Evolutionary conservation across 331 rosid genomes (phyloP), one percentile per base, ranked within the genome.

Genomic region (Pyracantha coccinea): DNA sequence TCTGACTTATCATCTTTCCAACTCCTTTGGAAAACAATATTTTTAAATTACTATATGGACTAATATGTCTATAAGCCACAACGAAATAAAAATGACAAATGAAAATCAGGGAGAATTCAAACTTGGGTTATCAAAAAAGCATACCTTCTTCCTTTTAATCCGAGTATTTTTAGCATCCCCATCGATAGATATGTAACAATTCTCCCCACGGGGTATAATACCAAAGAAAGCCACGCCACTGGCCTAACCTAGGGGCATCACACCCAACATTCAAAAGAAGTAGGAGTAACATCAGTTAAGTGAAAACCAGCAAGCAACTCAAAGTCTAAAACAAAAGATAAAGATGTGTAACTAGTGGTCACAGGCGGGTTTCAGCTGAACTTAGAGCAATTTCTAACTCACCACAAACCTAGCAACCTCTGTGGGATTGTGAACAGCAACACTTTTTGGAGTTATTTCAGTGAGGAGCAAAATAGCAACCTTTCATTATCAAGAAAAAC

Each of bases 331-430:
- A 71, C 60, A 54, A 73, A 67, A 66, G 31, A 73, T 13, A 68
- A 62, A 41, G 20, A 74, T 65, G 35, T 65, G 67, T 53, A 73
- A 45, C 53, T 71, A 71, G 53, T 53, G 69, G 69, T 66, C 19
- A 31, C 12, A 17, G 55, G 68, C 32, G 14, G 35, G 68, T 50
- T 59, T 66, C 61, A 16, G 63, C 12, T 29, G 14, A 66, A 50
- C 14, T 31, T 35, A 63, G 25, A 70, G 32, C 57, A 71, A 55
- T 24, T 57, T 47, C 24, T 25, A 79, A 73, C 97, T 80, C 89
- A 95, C 97, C 98, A 95, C 99, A 84, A 92, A 81, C 80, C 99
- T 89, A 76, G 97, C 99, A 64, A 95, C 98, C 75, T 95, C 98
- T 19, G 93, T 88, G 68, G 98, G 91, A 78, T 95, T 95, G 75